Conservation (phyloP, 495 filamentous ascomycete genomes). For the Penicillium turbatum region DNA sequence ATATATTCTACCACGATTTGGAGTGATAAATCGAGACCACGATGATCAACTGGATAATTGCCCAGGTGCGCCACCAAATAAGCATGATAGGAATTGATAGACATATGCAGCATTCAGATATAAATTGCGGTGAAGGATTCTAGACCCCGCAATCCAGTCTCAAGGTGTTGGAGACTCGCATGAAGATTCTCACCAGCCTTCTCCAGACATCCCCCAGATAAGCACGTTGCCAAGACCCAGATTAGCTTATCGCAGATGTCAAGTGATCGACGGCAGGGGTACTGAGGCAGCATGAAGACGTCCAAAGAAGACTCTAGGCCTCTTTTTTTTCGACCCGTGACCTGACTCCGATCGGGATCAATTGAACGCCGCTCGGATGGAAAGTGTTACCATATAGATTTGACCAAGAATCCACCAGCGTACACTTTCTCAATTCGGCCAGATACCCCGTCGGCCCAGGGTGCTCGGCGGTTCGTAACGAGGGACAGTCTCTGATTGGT, state of each 20-base stretch:
- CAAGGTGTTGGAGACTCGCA: too few species aligned
- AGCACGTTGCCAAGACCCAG: not conserved
- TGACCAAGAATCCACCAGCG: constrained; percentile 12
- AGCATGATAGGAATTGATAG: too few species aligned
- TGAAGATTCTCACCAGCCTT: too few species aligned
- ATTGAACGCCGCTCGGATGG: not conserved
- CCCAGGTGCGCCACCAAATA: too few species aligned
- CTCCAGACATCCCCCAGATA: not conserved
- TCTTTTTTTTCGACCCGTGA: not conserved
- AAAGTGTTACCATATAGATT: constrained; percentile 19
- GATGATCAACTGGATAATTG: too few species aligned
- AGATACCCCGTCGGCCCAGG: constrained; percentile 2
- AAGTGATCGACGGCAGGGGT: not conserved
- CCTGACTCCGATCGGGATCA: not conserved
- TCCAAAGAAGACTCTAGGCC: not conserved
- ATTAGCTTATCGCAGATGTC: not conserved
- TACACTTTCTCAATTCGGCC: constrained; percentile 30
- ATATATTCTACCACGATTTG: too few species aligned
- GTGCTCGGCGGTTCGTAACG: constrained; percentile 21
- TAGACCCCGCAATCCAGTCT: not conserved
- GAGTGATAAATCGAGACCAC: too few species aligned
- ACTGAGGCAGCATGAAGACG: not conserved
- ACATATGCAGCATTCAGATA: too few species aligned
- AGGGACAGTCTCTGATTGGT: constrained; percentile 13
- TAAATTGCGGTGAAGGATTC: not conserved